phyloP scores from a whole-genome alignment of 2,329 filamentous ascomycete genomes.

The Fusarium graminum region DNA sequence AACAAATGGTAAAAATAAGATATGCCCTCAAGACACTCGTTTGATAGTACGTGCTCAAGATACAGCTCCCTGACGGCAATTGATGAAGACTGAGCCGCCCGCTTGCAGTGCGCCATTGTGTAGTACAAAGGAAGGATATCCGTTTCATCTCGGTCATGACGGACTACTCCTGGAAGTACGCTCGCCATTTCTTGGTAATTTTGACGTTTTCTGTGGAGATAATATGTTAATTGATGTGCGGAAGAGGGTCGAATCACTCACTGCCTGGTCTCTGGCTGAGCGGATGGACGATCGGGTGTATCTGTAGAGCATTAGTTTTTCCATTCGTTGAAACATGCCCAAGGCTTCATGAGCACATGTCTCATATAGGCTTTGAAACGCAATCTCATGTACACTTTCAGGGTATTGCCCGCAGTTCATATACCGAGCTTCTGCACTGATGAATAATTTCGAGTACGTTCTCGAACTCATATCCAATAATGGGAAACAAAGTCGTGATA shows the following conservation, averaged over 20 bases:
- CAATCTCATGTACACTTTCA: neutral
- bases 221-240: slow-evolving; percentile 11
- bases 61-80: neutral
- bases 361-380: neutral
- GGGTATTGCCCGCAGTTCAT: neutral
- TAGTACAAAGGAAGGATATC: slow-evolving; percentile 4
- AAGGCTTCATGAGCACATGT: neutral
- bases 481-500: neutral
- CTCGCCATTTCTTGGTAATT: slow-evolving; percentile 34
- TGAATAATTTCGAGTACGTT: neutral
- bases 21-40: slow-evolving; percentile 17
- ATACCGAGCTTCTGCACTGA: neutral
- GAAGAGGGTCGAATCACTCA: slow-evolving; percentile 13
- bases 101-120: slow-evolving; percentile 30
- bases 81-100: slow-evolving; percentile 4
- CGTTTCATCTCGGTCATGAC: slow-evolving; percentile 3
- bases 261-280: slow-evolving; percentile 53
- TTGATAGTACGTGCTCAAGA: slow-evolving; percentile 1
- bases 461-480: neutral
- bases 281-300: slow-evolving; percentile 60
- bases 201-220: slow-evolving; percentile 24
- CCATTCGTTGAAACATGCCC: neutral
- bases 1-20: slow-evolving; percentile 41
- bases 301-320: slow-evolving; percentile 42
- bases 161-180: slow-evolving; percentile 27